Evolutionary conservation across 352 stramenopile species (phyloP), one percentile per base, ranked within the genome.

Genomic region (Globisporangium canariense): DNA sequence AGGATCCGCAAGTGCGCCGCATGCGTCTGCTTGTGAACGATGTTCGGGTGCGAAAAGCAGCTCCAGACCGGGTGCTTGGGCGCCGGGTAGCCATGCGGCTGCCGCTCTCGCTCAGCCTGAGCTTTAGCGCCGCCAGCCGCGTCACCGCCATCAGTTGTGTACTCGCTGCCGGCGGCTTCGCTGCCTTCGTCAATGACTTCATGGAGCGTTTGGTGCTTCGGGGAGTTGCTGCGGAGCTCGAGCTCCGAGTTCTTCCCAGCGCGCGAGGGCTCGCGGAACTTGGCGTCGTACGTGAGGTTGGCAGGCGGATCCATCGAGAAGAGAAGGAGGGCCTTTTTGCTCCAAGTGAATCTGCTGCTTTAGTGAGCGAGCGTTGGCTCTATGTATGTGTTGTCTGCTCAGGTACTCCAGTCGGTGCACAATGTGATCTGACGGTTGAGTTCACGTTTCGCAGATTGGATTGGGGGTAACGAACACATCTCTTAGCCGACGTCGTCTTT

Each of bases 41-140:
- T 30, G 2, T 46, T 8, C 11, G 54, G 32, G 13, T 16, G 20
- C 34, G 54, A 60, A 20, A 60, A 60, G 32, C 30, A 60, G 20
- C n/a, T 40, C 54, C 54, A 60, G 20, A 50, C 36, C 38, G 54
- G 54, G 36, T 60, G 54, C 54, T 60, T 60, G 32, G 54, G 11
- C 34, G 54, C 32, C 1, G 51, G 51, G 16, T 41, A 25, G 14
- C 51, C 51, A 30, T 57, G 51, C 51, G 51, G 51, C 30, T 41
- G 51, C n/a, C 40, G 40, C 40, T 4, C 8, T 9, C 38, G 38
- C 43, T 45, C 18, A 30, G 6, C 9, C 16, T 20, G 34, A 40
- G 34, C 34, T 40, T 40, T 11, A 8, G 34, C 34, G 34, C 34
- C 34, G 10, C 34, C 34, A 40, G 32, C 32, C 3, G 32, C 32